Evolutionary conservation across 2,329 filamentous ascomycete genomes (phyloP).

Genomic region (Knufia fluminis): DNA sequence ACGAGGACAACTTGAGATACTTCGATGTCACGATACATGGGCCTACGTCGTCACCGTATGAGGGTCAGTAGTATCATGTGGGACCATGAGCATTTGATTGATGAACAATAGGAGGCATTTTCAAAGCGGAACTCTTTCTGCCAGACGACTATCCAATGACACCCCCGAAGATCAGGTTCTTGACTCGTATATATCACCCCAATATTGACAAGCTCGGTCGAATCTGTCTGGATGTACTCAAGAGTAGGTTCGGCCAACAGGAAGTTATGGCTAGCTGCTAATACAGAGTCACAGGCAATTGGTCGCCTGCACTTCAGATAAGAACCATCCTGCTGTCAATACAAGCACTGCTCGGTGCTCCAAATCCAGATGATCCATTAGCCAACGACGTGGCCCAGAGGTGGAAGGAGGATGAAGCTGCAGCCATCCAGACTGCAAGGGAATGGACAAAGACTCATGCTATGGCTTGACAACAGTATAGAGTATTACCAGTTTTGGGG

Average conservation of each 20-base stretch:
- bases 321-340: constrained; percentile 97
- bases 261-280: constrained; percentile 11
- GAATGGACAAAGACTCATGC: constrained; percentile 89
- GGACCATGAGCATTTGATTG: neutral
- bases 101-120: constrained; percentile 57
- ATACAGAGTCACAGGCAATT: constrained; percentile 61
- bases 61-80: constrained; percentile 51
- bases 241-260: constrained; percentile 56
- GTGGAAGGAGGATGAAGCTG: constrained; percentile 94
- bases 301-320: constrained; percentile 96
- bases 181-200: constrained; percentile 98
- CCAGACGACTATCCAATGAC: constrained; percentile 99
- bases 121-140: constrained; percentile 94
- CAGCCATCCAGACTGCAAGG: constrained; percentile 81
- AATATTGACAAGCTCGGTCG: constrained; percentile 97
- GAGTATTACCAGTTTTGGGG: neutral
- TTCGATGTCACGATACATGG: constrained; percentile 97
- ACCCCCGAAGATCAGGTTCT: constrained; percentile 92
- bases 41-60: constrained; percentile 84
- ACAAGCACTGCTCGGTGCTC: constrained; percentile 88
- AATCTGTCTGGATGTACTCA: constrained; percentile 93
- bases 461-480: constrained; percentile 34
- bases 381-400: constrained; percentile 95
- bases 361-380: constrained; percentile 96
- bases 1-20: constrained; percentile 95